phyloP scores from a whole-genome alignment of 2,329 filamentous ascomycete species.

The Annulohypoxylon truncatum region DNA sequence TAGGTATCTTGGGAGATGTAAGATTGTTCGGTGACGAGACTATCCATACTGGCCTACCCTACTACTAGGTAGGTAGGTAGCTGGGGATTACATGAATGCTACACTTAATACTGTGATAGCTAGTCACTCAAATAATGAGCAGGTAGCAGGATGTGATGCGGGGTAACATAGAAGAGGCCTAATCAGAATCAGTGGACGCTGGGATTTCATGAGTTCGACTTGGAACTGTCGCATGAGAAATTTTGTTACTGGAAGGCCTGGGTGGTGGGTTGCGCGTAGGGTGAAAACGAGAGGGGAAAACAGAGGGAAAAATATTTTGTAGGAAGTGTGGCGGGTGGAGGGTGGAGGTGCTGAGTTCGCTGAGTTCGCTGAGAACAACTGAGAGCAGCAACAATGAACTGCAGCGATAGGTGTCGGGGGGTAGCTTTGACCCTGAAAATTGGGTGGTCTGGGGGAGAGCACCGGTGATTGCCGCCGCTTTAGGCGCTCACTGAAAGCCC shows the following conservation, averaged over 20 bases:
- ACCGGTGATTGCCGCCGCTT: slow-evolving; percentile 47
- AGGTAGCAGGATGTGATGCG: neutral
- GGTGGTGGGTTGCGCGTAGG: neutral
- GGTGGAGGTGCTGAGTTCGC: slow-evolving; percentile 14
- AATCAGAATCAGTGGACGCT: slow-evolving; percentile 1
- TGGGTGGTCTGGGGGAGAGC: slow-evolving; percentile 33
- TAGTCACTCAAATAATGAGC: neutral
- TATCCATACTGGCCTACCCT: neutral
- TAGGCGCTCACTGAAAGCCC: slow-evolving; percentile 43
- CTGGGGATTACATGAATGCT: neutral
- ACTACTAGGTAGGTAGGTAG: no score
- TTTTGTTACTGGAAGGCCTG: neutral
- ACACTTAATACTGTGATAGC: neutral
- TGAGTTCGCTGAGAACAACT: slow-evolving; percentile 24
- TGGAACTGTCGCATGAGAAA: slow-evolving; percentile 15
- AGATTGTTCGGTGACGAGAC: neutral
- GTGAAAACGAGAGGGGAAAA: neutral
- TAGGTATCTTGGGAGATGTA: neutral
- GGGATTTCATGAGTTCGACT: slow-evolving; percentile 20
- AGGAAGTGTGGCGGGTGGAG: neutral
- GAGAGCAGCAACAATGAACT: slow-evolving; percentile 22
- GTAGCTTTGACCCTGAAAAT: slow-evolving; percentile 50
- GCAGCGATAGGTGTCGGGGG: slow-evolving; percentile 39
- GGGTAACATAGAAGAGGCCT: slow-evolving; percentile 2
- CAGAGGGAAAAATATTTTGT: neutral